A percentile compares a stretch with the other conserved stretches of the same genome.
Conservation (phyloP, 768 basidiomycete species). For the Hortiboletus campestris region DNA sequence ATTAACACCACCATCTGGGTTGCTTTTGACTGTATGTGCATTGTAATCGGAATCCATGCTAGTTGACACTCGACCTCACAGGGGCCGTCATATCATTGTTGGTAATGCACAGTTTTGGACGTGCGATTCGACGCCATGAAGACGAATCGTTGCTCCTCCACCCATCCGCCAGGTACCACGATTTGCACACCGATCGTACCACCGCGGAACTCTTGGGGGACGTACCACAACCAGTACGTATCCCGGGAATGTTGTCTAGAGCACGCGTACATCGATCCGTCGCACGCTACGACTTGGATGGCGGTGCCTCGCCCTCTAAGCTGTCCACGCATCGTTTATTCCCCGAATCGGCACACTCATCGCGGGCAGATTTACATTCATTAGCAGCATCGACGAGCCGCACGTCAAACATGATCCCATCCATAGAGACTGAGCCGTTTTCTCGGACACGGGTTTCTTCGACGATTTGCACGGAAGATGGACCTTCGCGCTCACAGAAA, state of each 20-base stretch:
- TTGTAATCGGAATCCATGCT: background rate
- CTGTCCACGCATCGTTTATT: slow-evolving; percentile 9
- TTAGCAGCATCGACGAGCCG: slow-evolving; percentile 11
- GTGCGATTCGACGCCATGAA: slow-evolving; percentile 5
- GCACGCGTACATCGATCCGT: background rate
- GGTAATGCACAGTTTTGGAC: slow-evolving; percentile 4
- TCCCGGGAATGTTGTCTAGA: background rate
- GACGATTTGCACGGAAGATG: slow-evolving; percentile 8
- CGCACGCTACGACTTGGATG: background rate
- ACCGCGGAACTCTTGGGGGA: slow-evolving; percentile 7
- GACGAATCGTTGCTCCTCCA: slow-evolving; percentile 4
- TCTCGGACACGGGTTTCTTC: background rate
- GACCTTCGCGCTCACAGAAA: background rate
- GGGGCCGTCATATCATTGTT: slow-evolving; percentile 4
- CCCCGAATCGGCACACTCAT: slow-evolving; percentile 4
- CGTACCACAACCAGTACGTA: background rate
- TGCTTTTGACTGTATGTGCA: slow-evolving; percentile 48
- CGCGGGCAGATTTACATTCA: slow-evolving; percentile 11
- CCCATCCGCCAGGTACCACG: slow-evolving; percentile 3
- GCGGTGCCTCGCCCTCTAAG: background rate
- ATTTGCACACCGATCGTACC: slow-evolving; percentile 5
- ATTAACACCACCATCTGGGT: slow-evolving; percentile 54
- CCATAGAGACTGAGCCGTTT: slow-evolving; percentile 10
- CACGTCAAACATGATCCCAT: slow-evolving; percentile 12
- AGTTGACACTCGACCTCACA: slow-evolving; percentile 3